Conservation (phyloP, 1,284 basidiomycete species). For the Leccinum ponderosum region DNA sequence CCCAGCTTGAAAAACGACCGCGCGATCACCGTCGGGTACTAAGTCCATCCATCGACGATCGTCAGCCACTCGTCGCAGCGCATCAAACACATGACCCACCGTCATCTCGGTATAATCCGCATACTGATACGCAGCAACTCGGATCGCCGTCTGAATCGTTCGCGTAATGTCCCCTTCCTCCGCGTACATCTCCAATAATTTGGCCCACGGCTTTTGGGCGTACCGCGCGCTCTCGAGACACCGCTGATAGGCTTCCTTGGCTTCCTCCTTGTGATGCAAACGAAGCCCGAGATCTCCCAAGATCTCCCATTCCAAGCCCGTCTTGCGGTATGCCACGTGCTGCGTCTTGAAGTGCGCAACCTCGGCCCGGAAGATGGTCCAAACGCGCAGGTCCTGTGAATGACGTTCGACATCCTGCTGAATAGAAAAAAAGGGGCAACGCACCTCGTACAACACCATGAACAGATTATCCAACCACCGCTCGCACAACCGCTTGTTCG, state of each 20-base stretch:
- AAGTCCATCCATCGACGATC: not conserved
- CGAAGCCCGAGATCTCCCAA: slow-evolving; percentile 92
- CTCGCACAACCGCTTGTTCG: slow-evolving; percentile 95
- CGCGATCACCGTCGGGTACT: slow-evolving; percentile 92
- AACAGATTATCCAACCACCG: slow-evolving; percentile 98
- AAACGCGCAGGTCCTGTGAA: slow-evolving; percentile 88
- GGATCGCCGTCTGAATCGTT: slow-evolving; percentile 88
- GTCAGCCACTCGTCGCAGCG: not conserved
- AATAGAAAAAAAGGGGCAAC: not conserved
- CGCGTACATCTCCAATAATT: slow-evolving; percentile 92
- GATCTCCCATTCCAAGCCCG: slow-evolving; percentile 98
- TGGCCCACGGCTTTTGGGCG: slow-evolving; percentile 89
- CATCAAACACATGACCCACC: slow-evolving; percentile 43
- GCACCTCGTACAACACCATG: slow-evolving; percentile 96
- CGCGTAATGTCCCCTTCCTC: slow-evolving; percentile 92
- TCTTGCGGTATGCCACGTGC: slow-evolving; percentile 95
- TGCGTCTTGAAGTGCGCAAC: slow-evolving; percentile 99
- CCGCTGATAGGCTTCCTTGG: slow-evolving; percentile 95
- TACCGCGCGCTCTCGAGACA: slow-evolving; percentile 89
- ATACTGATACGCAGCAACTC: slow-evolving; percentile 91
- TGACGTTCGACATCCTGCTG: not conserved
- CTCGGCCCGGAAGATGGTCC: slow-evolving; percentile 99
- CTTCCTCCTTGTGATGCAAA: slow-evolving; percentile 95
- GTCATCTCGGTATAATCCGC: slow-evolving; percentile 84
- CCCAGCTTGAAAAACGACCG: slow-evolving; percentile 92